Evolutionary conservation across 345 rosid species (phyloP).

Genomic region (Brassica cretica): DNA sequence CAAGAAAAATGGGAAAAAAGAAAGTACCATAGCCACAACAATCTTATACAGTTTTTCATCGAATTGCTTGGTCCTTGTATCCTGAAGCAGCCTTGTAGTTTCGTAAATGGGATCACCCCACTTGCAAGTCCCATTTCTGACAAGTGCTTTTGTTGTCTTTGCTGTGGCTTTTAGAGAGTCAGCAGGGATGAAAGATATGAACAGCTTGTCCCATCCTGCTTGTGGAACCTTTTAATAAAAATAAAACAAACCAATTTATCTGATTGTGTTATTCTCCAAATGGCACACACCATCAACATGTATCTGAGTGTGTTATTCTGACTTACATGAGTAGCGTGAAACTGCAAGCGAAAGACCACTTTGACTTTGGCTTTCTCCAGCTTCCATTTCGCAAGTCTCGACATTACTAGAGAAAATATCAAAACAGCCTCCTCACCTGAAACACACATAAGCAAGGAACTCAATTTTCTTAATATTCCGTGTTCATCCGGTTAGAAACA

Average conservation of each 20-base stretch:
- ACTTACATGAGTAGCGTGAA: slow-evolving; percentile 97
- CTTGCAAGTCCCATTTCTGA: slow-evolving; percentile 93
- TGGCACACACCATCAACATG: not conserved
- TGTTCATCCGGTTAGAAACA: not conserved
- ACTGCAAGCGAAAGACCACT: slow-evolving; percentile 93
- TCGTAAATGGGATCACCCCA: slow-evolving; percentile 99
- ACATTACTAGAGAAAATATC: slow-evolving; percentile 54
- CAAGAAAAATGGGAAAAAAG: not conserved
- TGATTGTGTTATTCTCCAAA: slow-evolving; percentile 7
- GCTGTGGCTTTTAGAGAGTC: slow-evolving; percentile 92
- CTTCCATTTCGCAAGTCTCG: slow-evolving; percentile 84
- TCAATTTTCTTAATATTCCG: not conserved
- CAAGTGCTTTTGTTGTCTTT: slow-evolving; percentile 93
- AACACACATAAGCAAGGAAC: slow-evolving; percentile 24
- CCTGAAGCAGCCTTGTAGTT: slow-evolving; percentile 92
- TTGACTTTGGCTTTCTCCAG: slow-evolving; percentile 91
- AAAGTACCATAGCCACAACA: slow-evolving; percentile 79
- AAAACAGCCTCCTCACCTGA: slow-evolving; percentile 48
- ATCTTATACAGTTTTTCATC: slow-evolving; percentile 86
- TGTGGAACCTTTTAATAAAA: slow-evolving; percentile 62
- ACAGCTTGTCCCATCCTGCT: slow-evolving; percentile 95
- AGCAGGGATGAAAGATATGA: slow-evolving; percentile 84
- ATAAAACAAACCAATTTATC: slow-evolving; percentile 15
- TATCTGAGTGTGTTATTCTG: not conserved
- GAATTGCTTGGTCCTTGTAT: slow-evolving; percentile 66